phyloP scores from a whole-genome alignment of 2,329 filamentous ascomycete genomes.

The Trichoderma polysporum region DNA sequence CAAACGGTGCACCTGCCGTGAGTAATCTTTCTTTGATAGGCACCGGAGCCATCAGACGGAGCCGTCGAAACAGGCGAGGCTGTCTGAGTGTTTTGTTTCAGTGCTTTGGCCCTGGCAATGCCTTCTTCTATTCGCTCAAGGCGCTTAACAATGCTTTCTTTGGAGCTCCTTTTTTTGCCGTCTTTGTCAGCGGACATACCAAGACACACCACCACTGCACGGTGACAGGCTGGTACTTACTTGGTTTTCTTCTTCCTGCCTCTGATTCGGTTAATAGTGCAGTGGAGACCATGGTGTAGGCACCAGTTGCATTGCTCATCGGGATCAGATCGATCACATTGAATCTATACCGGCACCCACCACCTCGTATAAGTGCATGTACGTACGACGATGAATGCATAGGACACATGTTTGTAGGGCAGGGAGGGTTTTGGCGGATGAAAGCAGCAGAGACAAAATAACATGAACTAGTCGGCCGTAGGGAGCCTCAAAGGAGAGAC shows the following conservation, averaged over 20 bases:
- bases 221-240: constrained; percentile 16
- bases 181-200: constrained; percentile 12
- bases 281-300: constrained; percentile 46
- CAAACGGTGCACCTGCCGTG: constrained; percentile 1
- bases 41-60: neutral
- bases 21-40: neutral
- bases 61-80: constrained; percentile 18
- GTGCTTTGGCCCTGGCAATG: constrained; percentile 26
- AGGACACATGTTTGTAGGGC: neutral
- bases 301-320: constrained; percentile 49
- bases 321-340: constrained; percentile 46
- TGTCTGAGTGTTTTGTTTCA: neutral
- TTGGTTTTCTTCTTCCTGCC: constrained; percentile 24
- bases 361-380: constrained; percentile 17
- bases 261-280: constrained; percentile 40
- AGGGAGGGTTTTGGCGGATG: too few species aligned
- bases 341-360: constrained; percentile 40
- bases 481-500: neutral
- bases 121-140: constrained; percentile 42
- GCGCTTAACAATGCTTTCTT: constrained; percentile 37
- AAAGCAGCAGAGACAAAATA: neutral
- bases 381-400: neutral
- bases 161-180: constrained; percentile 19
- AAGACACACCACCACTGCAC: neutral
- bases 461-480: neutral